phyloP scores from a whole-genome alignment of 192 early-diverging fungal species.

The Thamnidium elegans region DNA sequence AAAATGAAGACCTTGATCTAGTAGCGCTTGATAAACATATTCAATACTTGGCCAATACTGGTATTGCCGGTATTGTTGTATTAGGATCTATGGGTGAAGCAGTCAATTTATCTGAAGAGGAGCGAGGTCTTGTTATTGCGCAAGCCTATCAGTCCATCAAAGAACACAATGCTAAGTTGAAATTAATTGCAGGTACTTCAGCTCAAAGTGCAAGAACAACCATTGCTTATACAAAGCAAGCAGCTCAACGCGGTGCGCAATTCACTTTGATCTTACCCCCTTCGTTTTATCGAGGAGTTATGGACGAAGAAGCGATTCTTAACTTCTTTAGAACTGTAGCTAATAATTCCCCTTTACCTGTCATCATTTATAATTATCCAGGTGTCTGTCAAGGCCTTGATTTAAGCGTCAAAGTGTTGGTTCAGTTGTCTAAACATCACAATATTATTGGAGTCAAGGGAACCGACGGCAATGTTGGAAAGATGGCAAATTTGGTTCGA shows the following conservation, averaged over 20 bases:
- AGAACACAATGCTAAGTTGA: conserved; percentile 24
- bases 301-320: conserved; percentile 18
- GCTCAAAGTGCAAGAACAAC: conserved; percentile 26
- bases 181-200: conserved; percentile 31
- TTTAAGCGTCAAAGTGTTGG: conserved; percentile 16
- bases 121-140: conserved; percentile 21
- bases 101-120: conserved; percentile 34
- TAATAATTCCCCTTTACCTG: conserved; percentile 35
- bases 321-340: conserved; percentile 27
- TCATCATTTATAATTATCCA: conserved; percentile 42
- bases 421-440: conserved; percentile 23
- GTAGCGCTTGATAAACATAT: conserved; percentile 35
- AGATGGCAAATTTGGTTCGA: conserved; percentile 31
- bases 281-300: conserved; percentile 30
- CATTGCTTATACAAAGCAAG: conserved; percentile 26
- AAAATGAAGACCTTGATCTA: conserved; percentile 40
- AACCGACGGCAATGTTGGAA: conserved; percentile 41
- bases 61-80: conserved; percentile 36
- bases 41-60: conserved; percentile 29
- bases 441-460: conserved; percentile 40
- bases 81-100: conserved; percentile 39
- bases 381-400: conserved; percentile 40
- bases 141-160: conserved; percentile 16
- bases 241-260: conserved; percentile 28
- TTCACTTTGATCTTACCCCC: conserved; percentile 33